A percentile compares a stretch with the other conserved stretches of the same genome.
Conservation (phyloP, 2,329 filamentous ascomycete species). For the Epichloe gansuensis region DNA sequence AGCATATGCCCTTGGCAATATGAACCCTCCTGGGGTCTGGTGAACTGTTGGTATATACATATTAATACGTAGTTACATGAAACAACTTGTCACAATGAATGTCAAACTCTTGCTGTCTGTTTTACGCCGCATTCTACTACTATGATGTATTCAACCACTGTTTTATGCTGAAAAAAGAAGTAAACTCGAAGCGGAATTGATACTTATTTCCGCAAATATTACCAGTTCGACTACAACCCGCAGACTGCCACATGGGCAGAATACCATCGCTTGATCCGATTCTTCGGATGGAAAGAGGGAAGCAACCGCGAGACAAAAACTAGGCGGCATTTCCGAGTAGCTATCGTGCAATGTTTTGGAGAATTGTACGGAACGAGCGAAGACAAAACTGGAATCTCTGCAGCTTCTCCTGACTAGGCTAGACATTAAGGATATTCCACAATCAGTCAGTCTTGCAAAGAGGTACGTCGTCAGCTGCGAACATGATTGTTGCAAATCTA, state of each 20-base stretch:
- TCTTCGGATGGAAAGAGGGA: neutral
- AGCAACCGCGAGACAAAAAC: neutral
- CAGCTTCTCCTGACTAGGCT: neutral
- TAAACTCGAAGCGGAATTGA: neutral
- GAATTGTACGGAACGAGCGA: neutral
- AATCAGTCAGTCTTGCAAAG: neutral
- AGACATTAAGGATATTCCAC: neutral
- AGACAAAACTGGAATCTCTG: neutral
- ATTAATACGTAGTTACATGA: too few relatives aligned
- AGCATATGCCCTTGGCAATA: too few relatives aligned
- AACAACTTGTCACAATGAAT: too few relatives aligned
- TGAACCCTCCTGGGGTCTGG: too few relatives aligned
- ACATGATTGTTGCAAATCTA: too few relatives aligned
- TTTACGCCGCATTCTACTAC: too few relatives aligned
- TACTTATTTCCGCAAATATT: neutral
- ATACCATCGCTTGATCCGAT: neutral
- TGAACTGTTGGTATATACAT: too few relatives aligned
- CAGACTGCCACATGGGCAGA: neutral
- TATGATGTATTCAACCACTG: too few relatives aligned
- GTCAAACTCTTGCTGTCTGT: too few relatives aligned
- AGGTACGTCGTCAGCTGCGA: neutral
- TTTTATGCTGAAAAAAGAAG: too few relatives aligned
- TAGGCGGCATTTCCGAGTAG: neutral
- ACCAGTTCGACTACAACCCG: neutral
- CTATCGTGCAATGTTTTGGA: neutral